These are phyloP conservation scores for Pseudogymnoascus sp. DNA, from an alignment of 2,329 filamentous ascomycete species.

Conservation along the genomic window DNA sequence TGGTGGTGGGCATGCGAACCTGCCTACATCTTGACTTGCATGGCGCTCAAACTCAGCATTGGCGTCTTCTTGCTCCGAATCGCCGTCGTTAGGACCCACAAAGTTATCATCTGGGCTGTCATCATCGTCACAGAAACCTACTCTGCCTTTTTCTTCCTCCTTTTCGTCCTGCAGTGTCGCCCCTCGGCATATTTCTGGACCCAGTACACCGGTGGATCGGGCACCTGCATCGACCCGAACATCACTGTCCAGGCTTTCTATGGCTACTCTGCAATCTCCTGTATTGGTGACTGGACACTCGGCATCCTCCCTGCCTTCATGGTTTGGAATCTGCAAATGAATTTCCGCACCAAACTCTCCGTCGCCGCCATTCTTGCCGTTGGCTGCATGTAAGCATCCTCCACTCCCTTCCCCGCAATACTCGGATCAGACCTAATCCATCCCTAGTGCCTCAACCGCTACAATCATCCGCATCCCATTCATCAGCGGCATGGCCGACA, in stretches of 20 bases:
- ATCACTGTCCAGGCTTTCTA: slow-evolving; percentile 38
- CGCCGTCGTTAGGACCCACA: slow-evolving; percentile 29
- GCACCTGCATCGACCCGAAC: slow-evolving; percentile 35
- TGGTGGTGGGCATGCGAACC: slow-evolving; percentile 25
- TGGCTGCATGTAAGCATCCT: slow-evolving; percentile 38
- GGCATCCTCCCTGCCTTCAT: slow-evolving; percentile 44
- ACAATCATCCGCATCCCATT: slow-evolving; percentile 39
- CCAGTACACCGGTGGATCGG: slow-evolving; percentile 30
- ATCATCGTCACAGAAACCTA: slow-evolving; percentile 31
- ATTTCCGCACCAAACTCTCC: slow-evolving; percentile 37
- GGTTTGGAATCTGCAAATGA: slow-evolving; percentile 44
- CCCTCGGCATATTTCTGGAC: slow-evolving; percentile 44
- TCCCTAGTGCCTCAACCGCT: slow-evolving; percentile 32
- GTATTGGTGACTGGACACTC: slow-evolving; percentile 41
- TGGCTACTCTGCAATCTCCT: slow-evolving; percentile 39
- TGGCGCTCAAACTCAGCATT: slow-evolving; percentile 35
- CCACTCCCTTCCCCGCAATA: background rate
- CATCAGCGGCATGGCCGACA: slow-evolving; percentile 31
- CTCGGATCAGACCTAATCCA: slow-evolving; percentile 9
- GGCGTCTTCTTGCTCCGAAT: slow-evolving; percentile 37
- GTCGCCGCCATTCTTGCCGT: slow-evolving; percentile 42
- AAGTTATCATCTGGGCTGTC: slow-evolving; percentile 31
- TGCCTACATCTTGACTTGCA: slow-evolving; percentile 35
- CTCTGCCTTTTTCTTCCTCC: slow-evolving; percentile 36
- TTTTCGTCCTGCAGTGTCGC: slow-evolving; percentile 43